Conservation (phyloP, 2,329 filamentous ascomycete genomes). For the Neofusicoccum sp. region DNA sequence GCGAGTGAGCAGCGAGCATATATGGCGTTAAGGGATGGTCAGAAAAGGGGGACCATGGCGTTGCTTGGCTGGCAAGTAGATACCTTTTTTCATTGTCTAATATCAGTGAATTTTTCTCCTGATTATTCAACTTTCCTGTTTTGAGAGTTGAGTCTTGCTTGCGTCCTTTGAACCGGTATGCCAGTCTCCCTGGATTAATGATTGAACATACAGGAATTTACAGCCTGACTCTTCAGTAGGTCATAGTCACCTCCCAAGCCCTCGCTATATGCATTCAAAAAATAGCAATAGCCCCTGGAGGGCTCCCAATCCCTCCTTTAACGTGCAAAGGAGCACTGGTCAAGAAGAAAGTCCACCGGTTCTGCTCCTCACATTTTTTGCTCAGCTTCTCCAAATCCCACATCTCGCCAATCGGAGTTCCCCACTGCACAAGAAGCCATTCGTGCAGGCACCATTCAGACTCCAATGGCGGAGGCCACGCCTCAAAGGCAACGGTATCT, state of each 20-base stretch:
- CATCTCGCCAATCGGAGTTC: conserved; percentile 47
- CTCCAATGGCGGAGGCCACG: conserved; percentile 31
- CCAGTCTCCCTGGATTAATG: not conserved
- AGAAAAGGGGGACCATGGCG: not conserved
- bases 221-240: not conserved
- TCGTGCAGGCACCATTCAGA: conserved; percentile 42
- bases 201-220: not conserved
- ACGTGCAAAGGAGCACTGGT: conserved; percentile 61
- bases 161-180: not conserved
- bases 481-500: conserved; percentile 33
- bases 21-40: conserved; percentile 1
- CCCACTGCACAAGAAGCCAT: conserved; percentile 54
- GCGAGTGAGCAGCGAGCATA: conserved; percentile 1
- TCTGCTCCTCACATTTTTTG: conserved; percentile 55
- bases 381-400: conserved; percentile 54
- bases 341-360: conserved; percentile 62
- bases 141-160: too few relatives aligned
- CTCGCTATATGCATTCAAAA: conserved; percentile 28
- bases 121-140: not conserved
- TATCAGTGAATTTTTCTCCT: not conserved
- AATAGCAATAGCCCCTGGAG: conserved; percentile 40
- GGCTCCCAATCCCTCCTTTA: conserved; percentile 45
- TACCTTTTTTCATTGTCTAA: conserved; percentile 4
- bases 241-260: not conserved
- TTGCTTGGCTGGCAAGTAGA: conserved; percentile 12